Evolutionary conservation across 164 flowering plant species (phyloP), one percentile per base, ranked within the genome.

Genomic region (Vitis rupestris): DNA sequence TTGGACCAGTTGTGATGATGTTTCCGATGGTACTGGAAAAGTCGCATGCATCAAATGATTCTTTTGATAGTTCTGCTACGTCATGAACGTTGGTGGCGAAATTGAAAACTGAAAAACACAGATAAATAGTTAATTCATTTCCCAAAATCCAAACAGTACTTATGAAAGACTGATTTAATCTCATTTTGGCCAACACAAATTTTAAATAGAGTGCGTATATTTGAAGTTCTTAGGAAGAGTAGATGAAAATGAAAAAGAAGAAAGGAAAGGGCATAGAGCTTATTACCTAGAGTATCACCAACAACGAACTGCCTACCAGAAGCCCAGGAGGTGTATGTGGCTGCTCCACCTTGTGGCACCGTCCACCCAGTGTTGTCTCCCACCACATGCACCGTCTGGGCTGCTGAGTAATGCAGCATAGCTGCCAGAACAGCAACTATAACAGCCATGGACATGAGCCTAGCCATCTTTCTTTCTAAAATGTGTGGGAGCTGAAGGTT

Each of bases 1-100:
- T 81, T 0, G 87, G 89, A 3, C 84, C 82, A 8, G 64, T 72
- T 0, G 63, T 60, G 60, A 72, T 48, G 7, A 62, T 6, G 15
- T 54, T 11, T 3, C 82, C 78, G 8, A 82, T 78, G 29, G 70
- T 52, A 56, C 65, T 77, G 27, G 75, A 37, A 0, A 29, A 1
- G 6, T 48, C 76, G 80, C 91, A 87, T 10, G 68, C 67, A 19
- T 84, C 85, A 49, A 53, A 85, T 2, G 75, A 74, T 16, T 65
- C 75, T 69, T 82, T 74, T 9, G 80, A 53, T 10, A 87, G 87
- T 70, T 67, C 61, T 0, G 53, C 66, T 0, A 84, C 86, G 16
- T 80, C 81, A 64, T 87, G 88, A 2, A 0, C 10, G 2, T 30
- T 19, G 4, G 79, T 68, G 8, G 16, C 1, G 67, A 87, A 87